Conservation (phyloP, 768 basidiomycete species). For the Crucibulum laeve region DNA sequence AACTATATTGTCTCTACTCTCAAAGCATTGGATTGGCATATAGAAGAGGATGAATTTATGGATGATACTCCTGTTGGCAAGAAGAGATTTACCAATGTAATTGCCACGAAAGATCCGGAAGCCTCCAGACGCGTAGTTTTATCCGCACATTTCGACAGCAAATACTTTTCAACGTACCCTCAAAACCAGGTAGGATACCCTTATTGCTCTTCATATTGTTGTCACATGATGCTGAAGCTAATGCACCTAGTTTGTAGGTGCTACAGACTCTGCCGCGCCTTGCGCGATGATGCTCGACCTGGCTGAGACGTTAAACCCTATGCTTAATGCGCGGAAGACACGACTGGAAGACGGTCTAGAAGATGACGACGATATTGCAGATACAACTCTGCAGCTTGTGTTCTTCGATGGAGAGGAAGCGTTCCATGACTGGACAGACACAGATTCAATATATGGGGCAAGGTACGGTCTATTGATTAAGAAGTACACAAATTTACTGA, state of each 20-base stretch:
- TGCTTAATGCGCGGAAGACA: constrained; percentile 58
- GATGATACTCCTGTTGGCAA: constrained; percentile 77
- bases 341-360: constrained; percentile 51
- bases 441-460: constrained; percentile 94
- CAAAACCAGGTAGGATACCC: constrained; percentile 60
- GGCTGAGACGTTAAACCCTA: constrained; percentile 74
- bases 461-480: constrained; percentile 40
- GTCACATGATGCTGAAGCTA: constrained; percentile 6
- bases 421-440: constrained; percentile 82
- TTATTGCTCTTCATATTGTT: constrained; percentile 1
- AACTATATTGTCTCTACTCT: constrained; percentile 76
- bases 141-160: constrained; percentile 94
- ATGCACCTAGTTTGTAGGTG: constrained; percentile 82
- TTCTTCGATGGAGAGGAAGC: constrained; percentile 99
- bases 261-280: constrained; percentile 94
- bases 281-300: constrained; percentile 94
- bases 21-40: constrained; percentile 74
- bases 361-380: constrained; percentile 73
- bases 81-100: constrained; percentile 82
- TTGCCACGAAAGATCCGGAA: constrained; percentile 91
- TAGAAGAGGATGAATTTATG: constrained; percentile 81
- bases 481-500: not conserved
- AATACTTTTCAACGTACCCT: constrained; percentile 72
- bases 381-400: constrained; percentile 86
- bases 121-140: constrained; percentile 79